These are phyloP conservation scores for Exophiala alcalophila DNA, from an alignment of 2,329 filamentous ascomycete genomes.

Conservation along the genomic window DNA sequence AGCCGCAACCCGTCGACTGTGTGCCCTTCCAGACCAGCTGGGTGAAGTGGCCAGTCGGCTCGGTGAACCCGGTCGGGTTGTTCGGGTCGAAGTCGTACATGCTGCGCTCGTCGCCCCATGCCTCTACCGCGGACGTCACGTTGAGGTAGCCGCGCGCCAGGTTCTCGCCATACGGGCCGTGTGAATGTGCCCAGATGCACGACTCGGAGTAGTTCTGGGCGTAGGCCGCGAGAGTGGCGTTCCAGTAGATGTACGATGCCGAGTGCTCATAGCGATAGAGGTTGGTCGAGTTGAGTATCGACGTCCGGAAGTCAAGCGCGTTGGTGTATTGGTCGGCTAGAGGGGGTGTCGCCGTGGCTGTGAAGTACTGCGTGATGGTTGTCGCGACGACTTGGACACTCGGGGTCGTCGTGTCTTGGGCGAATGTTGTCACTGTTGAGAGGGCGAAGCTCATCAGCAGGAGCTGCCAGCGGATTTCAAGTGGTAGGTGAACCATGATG, in stretches of 20 bases:
- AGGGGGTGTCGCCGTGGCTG: conserved; percentile 29
- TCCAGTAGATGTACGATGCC: conserved; percentile 61
- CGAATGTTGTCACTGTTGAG: conserved; percentile 4
- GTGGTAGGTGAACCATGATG: too few relatives aligned
- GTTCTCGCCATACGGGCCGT: conserved; percentile 64
- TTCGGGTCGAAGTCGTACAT: conserved; percentile 56
- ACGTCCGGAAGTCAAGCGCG: conserved; percentile 43
- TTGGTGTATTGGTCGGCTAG: conserved; percentile 43
- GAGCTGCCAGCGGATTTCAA: background rate
- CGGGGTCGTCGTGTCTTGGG: conserved; percentile 17
- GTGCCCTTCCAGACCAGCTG: conserved; percentile 69
- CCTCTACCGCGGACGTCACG: conserved; percentile 57
- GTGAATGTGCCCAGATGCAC: conserved; percentile 47
- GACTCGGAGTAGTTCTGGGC: conserved; percentile 51
- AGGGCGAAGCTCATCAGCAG: conserved; percentile 1
- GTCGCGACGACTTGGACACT: conserved; percentile 31
- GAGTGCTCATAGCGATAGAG: conserved; percentile 62
- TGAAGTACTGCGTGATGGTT: conserved; percentile 28
- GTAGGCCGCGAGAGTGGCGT: conserved; percentile 58
- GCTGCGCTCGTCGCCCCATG: conserved; percentile 62
- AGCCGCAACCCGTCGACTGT: conserved; percentile 57
- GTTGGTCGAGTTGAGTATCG: conserved; percentile 66
- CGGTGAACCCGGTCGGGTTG: conserved; percentile 49
- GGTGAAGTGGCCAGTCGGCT: conserved; percentile 67
- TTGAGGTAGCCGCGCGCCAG: conserved; percentile 66